Evolutionary conservation across 306 rosid genomes (phyloP).

Genomic region (Rosa lucieae): DNA sequence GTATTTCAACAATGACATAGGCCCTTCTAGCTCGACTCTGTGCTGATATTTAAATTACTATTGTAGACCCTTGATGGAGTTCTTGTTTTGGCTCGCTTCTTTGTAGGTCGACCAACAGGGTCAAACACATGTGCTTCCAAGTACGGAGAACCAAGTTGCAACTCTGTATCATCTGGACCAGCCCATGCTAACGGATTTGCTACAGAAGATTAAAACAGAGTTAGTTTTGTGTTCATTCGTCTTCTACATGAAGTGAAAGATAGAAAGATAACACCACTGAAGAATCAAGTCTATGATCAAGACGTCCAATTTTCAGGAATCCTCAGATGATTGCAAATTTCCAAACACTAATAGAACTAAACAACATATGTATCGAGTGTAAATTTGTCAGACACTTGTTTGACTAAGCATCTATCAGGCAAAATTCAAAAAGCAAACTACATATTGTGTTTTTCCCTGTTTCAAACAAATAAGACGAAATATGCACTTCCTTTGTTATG

Average conservation of each 20-base stretch:
- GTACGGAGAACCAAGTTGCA: constrained; percentile 31
- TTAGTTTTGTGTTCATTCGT: neutral
- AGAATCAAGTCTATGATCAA: neutral
- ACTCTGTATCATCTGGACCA: constrained; percentile 41
- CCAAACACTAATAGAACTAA: neutral
- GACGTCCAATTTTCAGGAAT: neutral
- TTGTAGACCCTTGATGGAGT: constrained; percentile 26
- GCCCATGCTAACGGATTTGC: constrained; percentile 63
- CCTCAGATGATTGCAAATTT: neutral
- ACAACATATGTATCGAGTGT: neutral
- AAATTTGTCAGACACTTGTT: neutral
- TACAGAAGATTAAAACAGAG: constrained; percentile 37
- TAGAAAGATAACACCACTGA: neutral
- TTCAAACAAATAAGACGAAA: neutral
- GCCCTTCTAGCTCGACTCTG: constrained; percentile 26
- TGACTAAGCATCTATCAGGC: neutral
- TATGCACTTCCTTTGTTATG: neutral
- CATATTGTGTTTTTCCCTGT: neutral
- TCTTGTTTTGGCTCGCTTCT: constrained; percentile 53
- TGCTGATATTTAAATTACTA: constrained; percentile 21
- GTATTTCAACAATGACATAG: constrained; percentile 22
- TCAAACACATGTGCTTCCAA: constrained; percentile 27
- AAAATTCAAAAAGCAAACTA: neutral
- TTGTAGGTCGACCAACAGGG: constrained; percentile 46
- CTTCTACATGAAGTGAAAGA: neutral